Percentiles rank a stretch among this genome's conserved stretches.
phyloP scores from a whole-genome alignment of 75 land plant genomes.

The Pinus albicaulis region DNA sequence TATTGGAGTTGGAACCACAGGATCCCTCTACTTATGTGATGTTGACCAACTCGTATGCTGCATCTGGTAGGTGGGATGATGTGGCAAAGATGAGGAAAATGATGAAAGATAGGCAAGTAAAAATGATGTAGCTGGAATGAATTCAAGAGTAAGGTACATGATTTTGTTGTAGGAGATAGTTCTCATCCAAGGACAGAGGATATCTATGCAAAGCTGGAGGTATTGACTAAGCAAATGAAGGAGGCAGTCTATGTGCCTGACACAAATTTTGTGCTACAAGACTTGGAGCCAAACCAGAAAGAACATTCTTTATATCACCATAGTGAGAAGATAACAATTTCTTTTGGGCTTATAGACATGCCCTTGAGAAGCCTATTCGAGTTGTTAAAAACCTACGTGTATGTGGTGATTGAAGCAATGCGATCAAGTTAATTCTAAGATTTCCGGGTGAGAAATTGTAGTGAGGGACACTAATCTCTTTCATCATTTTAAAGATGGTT shows the following conservation, averaged over 20 bases:
- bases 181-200: slow-evolving; percentile 28
- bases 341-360: slow-evolving; percentile 25
- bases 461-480: slow-evolving; percentile 23
- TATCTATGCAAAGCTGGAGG: slow-evolving; percentile 24
- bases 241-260: slow-evolving; percentile 8
- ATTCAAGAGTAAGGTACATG: neutral
- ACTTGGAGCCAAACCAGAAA: slow-evolving; percentile 8
- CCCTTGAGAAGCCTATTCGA: slow-evolving; percentile 22
- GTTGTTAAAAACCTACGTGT: slow-evolving; percentile 21
- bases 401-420: slow-evolving; percentile 22
- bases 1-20: neutral
- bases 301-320: slow-evolving; percentile 12
- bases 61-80: neutral
- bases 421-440: slow-evolving; percentile 16
- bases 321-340: slow-evolving; percentile 32
- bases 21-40: neutral
- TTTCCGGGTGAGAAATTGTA: slow-evolving; percentile 11
- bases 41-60: neutral
- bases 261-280: slow-evolving; percentile 13
- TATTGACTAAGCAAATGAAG: slow-evolving; percentile 14
- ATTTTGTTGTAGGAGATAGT: neutral
- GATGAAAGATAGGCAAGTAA: slow-evolving; percentile 3
- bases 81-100: neutral
- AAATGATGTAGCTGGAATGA: neutral
- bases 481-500: slow-evolving; percentile 23